Percentiles rank a stretch among this genome's conserved stretches.
phyloP scores from a whole-genome alignment of 768 basidiomycete species.

The Pluteus cervinus region DNA sequence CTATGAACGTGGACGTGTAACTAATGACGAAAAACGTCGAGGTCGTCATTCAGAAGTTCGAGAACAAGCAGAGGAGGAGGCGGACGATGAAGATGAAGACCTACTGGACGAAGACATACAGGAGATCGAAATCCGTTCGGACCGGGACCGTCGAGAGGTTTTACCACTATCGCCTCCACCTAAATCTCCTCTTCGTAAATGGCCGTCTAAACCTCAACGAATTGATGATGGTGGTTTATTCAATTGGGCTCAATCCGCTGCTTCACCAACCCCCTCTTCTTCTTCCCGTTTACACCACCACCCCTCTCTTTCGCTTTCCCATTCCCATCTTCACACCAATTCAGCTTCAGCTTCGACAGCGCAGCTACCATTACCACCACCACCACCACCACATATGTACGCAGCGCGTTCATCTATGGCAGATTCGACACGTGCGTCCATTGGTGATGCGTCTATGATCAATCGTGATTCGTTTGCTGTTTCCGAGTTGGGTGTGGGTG shows the following conservation, averaged over 20 bases:
- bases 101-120: constrained; percentile 23
- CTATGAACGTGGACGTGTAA: no score
- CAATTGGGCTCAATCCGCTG: constrained; percentile 21
- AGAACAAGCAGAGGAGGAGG: constrained; percentile 9
- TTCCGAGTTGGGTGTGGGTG: no score
- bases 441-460: constrained; percentile 33
- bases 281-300: constrained; percentile 1
- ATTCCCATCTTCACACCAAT: no score
- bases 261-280: constrained; percentile 16
- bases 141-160: no score
- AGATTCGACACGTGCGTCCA: constrained; percentile 27
- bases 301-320: no score
- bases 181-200: constrained; percentile 48
- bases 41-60: no score
- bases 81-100: constrained; percentile 13
- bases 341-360: no score
- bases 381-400: no score
- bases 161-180: constrained; percentile 28
- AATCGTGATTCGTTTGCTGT: constrained; percentile 20
- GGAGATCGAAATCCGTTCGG: no score
- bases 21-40: no score
- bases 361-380: no score
- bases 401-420: constrained; percentile 20
- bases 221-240: constrained; percentile 24
- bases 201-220: constrained; percentile 19